Evolutionary conservation across 352 stramenopile genomes (phyloP).

Genomic region (Phytophthora meadii): DNA sequence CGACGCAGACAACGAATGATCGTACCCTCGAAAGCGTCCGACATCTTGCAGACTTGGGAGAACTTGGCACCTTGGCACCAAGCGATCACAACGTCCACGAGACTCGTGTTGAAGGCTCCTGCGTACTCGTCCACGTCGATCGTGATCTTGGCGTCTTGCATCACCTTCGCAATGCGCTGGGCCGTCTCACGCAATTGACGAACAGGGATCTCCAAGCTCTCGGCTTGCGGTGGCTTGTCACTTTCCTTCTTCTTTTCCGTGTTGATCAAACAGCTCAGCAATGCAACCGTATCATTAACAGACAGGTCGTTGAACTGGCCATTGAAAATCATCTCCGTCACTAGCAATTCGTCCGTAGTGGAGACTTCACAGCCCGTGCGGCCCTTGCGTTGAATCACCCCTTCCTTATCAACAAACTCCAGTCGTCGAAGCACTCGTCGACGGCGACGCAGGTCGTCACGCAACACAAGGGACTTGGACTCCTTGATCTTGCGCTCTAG

Average conservation of each 20-base stretch:
- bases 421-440: slow-evolving; percentile 96
- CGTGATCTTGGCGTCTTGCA: slow-evolving; percentile 92
- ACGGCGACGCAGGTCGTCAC: slow-evolving; percentile 95
- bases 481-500: slow-evolving; percentile 95
- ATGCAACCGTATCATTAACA: slow-evolving; percentile 95
- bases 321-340: slow-evolving; percentile 99
- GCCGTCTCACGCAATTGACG: slow-evolving; percentile 96
- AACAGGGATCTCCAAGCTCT: slow-evolving; percentile 89
- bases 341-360: slow-evolving; percentile 97
- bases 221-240: slow-evolving; percentile 77
- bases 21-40: slow-evolving; percentile 97
- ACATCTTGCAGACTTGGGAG: slow-evolving; percentile 98
- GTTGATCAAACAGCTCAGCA: slow-evolving; percentile 98
- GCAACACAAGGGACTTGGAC: slow-evolving; percentile 96
- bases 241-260: slow-evolving; percentile 94
- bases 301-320: slow-evolving; percentile 98
- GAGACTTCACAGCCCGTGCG: slow-evolving; percentile 99
- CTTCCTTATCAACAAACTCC: slow-evolving; percentile 95
- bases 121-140: slow-evolving; percentile 99
- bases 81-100: slow-evolving; percentile 98
- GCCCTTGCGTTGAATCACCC: slow-evolving; percentile 99
- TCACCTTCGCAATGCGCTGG: slow-evolving; percentile 90
- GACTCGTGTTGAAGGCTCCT: slow-evolving; percentile 96
- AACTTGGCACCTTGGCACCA: slow-evolving; percentile 99
- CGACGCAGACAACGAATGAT: slow-evolving; percentile 98